phyloP scores from a whole-genome alignment of 495 filamentous ascomycete genomes.

The Tuber calosporum region DNA sequence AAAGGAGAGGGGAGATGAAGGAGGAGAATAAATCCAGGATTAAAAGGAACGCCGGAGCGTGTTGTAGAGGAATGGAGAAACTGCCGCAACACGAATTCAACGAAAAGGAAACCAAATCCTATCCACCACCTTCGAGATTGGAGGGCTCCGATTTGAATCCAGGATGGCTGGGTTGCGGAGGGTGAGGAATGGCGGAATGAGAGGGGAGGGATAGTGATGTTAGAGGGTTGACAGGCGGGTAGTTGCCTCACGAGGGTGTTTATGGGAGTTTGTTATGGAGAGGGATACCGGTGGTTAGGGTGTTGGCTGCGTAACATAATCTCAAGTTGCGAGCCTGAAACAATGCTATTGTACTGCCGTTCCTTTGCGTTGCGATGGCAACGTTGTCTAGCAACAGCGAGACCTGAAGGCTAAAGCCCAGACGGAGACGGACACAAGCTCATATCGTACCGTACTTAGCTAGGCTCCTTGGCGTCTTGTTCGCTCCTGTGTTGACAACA shows the following conservation, averaged over 20 bases:
- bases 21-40: conserved; percentile 40
- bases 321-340: conserved; percentile 17
- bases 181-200: conserved; percentile 2
- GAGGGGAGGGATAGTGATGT: conserved; percentile 10
- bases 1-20: conserved; percentile 38
- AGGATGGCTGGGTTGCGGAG: conserved; percentile 9
- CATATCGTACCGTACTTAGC: too few relatives aligned
- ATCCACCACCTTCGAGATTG: conserved; percentile 14
- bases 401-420: too few relatives aligned
- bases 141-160: neutral
- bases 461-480: neutral
- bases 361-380: conserved; percentile 40
- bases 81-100: conserved; percentile 17
- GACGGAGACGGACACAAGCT: too few relatives aligned
- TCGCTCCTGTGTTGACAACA: neutral
- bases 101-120: conserved; percentile 13
- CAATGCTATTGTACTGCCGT: conserved; percentile 27
- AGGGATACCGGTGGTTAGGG: conserved; percentile 45
- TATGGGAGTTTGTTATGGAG: conserved; percentile 43
- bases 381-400: conserved; percentile 43
- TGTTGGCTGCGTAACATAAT: conserved; percentile 47
- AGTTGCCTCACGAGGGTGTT: conserved; percentile 37
- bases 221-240: conserved; percentile 19
- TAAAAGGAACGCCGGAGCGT: conserved; percentile 21
- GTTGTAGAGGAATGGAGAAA: conserved; percentile 16